Evolutionary conservation across 805 yeast species (phyloP).

Genomic region (Metschnikowia similis): DNA sequence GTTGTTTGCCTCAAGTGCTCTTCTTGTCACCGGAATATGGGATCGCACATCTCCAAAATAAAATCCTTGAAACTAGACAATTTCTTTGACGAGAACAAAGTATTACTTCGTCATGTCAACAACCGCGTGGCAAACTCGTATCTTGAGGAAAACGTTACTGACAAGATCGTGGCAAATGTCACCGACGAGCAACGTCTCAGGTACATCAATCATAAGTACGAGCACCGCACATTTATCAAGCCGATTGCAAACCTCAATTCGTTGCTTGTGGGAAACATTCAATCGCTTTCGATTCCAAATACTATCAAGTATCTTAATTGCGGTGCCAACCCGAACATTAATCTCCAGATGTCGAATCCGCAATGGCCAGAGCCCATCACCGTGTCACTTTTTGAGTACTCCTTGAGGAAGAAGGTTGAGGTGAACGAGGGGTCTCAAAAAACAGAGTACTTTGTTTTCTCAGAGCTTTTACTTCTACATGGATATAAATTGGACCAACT

Average conservation of each 20-base stretch:
- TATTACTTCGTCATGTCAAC: conserved; percentile 48
- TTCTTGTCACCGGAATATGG: conserved; percentile 82
- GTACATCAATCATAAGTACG: conserved; percentile 68
- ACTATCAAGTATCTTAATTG: conserved; percentile 42
- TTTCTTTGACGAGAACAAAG: conserved; percentile 55
- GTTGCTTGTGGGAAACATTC: conserved; percentile 49
- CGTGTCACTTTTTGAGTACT: conserved; percentile 41
- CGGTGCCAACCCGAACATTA: conserved; percentile 46
- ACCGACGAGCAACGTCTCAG: conserved; percentile 45
- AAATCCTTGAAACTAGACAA: conserved; percentile 75
- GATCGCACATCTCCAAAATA: conserved; percentile 75
- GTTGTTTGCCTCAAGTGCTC: conserved; percentile 82
- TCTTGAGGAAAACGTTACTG: conserved; percentile 46
- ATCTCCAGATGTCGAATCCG: conserved; percentile 28
- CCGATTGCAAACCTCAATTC: conserved; percentile 23
- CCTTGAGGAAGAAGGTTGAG: conserved; percentile 43
- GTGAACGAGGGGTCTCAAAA: conserved; percentile 9
- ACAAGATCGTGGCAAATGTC: conserved; percentile 27
- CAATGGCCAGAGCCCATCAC: conserved; percentile 16
- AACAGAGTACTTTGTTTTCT: conserved; percentile 37
- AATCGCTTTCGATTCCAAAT: conserved; percentile 43
- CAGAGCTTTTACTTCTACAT: conserved; percentile 56
- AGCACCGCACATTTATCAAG: conserved; percentile 43
- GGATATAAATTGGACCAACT: conserved; percentile 46
- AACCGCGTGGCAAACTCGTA: conserved; percentile 56